phyloP scores from a whole-genome alignment of 257 asterid genomes.

The Nicotiana knightiana region DNA sequence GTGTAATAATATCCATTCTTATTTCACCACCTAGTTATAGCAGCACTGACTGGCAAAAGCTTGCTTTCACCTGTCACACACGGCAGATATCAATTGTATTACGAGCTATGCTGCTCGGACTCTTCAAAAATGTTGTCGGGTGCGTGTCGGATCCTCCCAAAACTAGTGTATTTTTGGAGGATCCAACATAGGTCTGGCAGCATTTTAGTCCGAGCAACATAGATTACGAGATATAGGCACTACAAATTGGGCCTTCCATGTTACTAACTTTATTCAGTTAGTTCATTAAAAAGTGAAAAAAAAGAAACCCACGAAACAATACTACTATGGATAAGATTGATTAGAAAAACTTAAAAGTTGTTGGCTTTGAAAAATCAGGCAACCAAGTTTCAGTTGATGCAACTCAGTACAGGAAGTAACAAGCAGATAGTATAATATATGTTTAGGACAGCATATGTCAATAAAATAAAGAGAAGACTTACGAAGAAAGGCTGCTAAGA shows the following conservation, averaged over 20 bases:
- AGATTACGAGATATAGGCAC: too few species aligned
- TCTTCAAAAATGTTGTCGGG: too few species aligned
- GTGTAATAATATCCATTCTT: background rate
- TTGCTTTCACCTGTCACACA: too few species aligned
- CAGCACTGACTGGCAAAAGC: background rate
- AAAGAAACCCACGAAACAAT: background rate
- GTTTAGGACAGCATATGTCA: background rate
- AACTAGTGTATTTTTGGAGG: too few species aligned
- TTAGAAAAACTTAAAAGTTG: background rate
- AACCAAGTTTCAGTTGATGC: background rate
- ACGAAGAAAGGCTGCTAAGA: conserved; percentile 15
- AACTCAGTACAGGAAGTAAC: background rate
- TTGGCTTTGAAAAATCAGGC: background rate
- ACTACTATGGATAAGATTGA: background rate
- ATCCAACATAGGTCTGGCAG: too few species aligned
- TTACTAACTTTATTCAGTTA: background rate
- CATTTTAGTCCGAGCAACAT: too few species aligned
- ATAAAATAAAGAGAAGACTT: background rate
- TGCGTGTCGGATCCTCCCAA: too few species aligned
- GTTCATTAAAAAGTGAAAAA: background rate
- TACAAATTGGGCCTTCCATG: background rate
- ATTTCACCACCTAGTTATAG: background rate
- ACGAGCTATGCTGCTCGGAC: too few species aligned
- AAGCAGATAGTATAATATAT: background rate
- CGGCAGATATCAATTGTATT: too few species aligned